Base-by-base conservation (phyloP, 2,329 filamentous ascomycete species). In the Scedosporium minutisporum region DNA sequence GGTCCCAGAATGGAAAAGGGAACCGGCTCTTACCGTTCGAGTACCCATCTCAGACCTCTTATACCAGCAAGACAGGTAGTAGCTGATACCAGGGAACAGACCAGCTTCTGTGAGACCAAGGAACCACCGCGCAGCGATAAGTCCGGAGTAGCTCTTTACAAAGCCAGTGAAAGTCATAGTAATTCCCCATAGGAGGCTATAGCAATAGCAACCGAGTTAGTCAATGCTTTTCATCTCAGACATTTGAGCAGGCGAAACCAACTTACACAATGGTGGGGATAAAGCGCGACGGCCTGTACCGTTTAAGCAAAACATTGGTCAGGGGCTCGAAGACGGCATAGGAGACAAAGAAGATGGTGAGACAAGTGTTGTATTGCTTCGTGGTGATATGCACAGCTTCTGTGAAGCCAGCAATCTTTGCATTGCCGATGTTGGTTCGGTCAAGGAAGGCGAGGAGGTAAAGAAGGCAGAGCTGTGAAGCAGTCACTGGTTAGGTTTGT, bases 41-140 rank as follows among this genome's bases (percentile, higher is more conserved):
- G 90, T 81, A 48, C 89, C 89, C 60, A 93, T 88, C 67, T 95
- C 90, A 1, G 81, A 83, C 7, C 89, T 80, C 70, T 84, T 88
- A 70, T 93, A 95, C 89, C 89, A 93, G 69, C 87, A 91, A 0
- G 85, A 88, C 0, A 93, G 79, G 69, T 91, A 91, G 76, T 85
- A 73, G 75, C 85, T 75, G 70, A 89, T 82, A 1, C 86, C 87
- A 0, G 85, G 86, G 67, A 86, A 87, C 0, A 89, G 73, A 1
- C 87, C 87, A 0, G 87, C 81, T 71, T 91, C 87, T 4, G 80
- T 82, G n/a, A 89, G 71, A 14, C 87, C 87, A 0, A 90, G 77
- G 61, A 82, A 78, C 67, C 88, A 82, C 42, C 81, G 79, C 1
- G 81, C 75, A 0, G 73, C 72, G 2, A 82, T 69, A 5, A 82